A percentile compares a stretch with the other conserved stretches of the same genome.
Evolutionary conservation across 495 filamentous ascomycete genomes (phyloP).

Genomic region (Annulohypoxylon maeteangense): DNA sequence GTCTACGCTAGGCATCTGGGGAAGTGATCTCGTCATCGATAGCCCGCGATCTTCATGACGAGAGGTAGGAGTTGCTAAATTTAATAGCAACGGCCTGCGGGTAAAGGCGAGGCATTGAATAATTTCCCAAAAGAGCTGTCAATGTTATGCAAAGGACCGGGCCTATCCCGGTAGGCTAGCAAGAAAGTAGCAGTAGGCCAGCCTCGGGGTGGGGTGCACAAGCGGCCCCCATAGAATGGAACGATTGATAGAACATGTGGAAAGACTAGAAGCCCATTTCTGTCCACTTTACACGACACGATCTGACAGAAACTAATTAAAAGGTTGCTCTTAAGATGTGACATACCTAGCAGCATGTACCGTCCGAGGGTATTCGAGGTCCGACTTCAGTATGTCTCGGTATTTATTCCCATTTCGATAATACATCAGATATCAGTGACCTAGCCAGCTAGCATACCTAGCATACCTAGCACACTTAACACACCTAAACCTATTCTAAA

Average conservation of each 20-base stretch:
- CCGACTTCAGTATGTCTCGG: constrained; percentile 29
- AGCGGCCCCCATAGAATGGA: constrained; percentile 47
- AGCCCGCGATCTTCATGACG: constrained; percentile 54
- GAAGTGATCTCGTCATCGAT: constrained; percentile 55
- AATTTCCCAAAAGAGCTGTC: constrained; percentile 58
- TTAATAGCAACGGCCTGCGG: constrained; percentile 47
- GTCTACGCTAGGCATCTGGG: constrained; percentile 39
- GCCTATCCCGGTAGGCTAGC: constrained; percentile 33
- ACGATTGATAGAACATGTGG: constrained; percentile 55
- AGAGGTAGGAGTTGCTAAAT: constrained; percentile 54
- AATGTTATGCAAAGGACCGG: constrained; percentile 54
- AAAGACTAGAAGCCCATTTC: constrained; percentile 42
- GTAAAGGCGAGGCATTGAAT: constrained; percentile 52
- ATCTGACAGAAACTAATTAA: constrained; percentile 40
- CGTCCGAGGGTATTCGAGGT: constrained; percentile 12
- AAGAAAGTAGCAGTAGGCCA: constrained; percentile 6
- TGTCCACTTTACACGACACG: constrained; percentile 36
- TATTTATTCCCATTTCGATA: constrained; percentile 20
- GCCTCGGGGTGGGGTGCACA: constrained; percentile 33
- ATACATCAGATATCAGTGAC: constrained; percentile 12
- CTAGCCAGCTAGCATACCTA: neutral
- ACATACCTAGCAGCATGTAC: constrained; percentile 6
- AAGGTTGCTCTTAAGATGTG: constrained; percentile 24
- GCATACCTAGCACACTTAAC: neutral
- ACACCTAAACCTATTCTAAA: neutral